Base-by-base conservation (phyloP, 108 stramenopile genomes). In the Seminavis robusta region DNA sequence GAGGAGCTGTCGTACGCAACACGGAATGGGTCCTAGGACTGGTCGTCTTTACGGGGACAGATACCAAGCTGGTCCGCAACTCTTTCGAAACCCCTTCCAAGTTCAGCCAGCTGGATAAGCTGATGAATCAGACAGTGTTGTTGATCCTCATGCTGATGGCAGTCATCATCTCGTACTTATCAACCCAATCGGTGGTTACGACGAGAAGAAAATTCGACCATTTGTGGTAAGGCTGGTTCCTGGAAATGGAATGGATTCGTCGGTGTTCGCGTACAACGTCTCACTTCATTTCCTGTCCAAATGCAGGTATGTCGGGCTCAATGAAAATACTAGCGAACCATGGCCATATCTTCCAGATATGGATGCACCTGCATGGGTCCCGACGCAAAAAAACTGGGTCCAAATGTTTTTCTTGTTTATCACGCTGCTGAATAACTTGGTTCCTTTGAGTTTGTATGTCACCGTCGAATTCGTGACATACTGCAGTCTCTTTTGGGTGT, bases 1-100 rank as follows among this genome's bases (percentile, higher is more conserved):
- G 98, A 27, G 98, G 98, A 26, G 94, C 93, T 33, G 74, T 89
- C 11, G 73, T 99, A 32, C 79, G 96, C 31, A 99, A 99, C 74
- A 98, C 97, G 4, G 88, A 94, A 59, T 97, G 95, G 96, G 95
- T 82, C 11, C 80, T 97, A 53, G 96, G 96, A 16, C 42, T 97
- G 3, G 94, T 94, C 30, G 94, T 87, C 48, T 97, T 95, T 66
- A 97, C 98, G 15, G 98, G 98, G 25, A 69, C 68, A 9, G 96
- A 99, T 56, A 97, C 96, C 5, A 97, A 97, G 62, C 59, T 99
- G 17, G 84, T 92, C 13, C 78, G 80, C 71, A 97, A 97, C 62
- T 87, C 94, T 16, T 73, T 95, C 30, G 78, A 86, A 5, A 82
- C 91, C 13, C 97, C 95, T 9, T 85, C 90, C 45, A 97, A 98